Evolutionary conservation across 179 eudicot species (phyloP), one percentile per base, ranked within the genome.

Genomic region (Sideroxylon spinosum): DNA sequence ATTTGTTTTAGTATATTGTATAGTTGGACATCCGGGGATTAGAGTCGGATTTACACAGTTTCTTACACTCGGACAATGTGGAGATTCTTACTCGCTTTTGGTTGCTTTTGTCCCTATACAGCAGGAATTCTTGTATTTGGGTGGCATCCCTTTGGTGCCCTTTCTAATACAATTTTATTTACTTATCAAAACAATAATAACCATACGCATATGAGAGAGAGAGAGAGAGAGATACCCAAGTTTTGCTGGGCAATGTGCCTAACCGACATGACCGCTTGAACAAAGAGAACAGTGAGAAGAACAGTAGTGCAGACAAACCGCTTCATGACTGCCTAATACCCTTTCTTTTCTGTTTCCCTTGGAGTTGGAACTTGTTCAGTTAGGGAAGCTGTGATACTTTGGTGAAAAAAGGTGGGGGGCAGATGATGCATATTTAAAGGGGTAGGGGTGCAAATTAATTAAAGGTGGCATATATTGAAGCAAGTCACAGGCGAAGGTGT

Each of bases 401-500:
- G 56, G 65, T 76, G 50, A 49, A 63, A 10, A 26, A 25, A 59
- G 62, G 1, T 5, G 17, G 22, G 22, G 37, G 37, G 9, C 0
- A 17, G n/a, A 0, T 50, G 0, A 0, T 26, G 6, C 7, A 12
- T 44, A 67, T 65, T 49, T 65, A 66, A 4, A 64, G 26, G 22
- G 28, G 26, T 19, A 14, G 32, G 5, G 66, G 22, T 16, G 64
- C 25, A 53, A 77, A 50, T 5, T 63, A 78, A 82, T 79, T 28
- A 72, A 83, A 73, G 76, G 67, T 78, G 65, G 14, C 74, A 19
- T 9, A 61, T 56, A 90, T 90, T 90, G 87, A 91, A 87, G 85
- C 88, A 85, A 87, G 84, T 91, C 96, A 90, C 96, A 89, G 79
- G 86, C 78, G 82, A 82, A 44, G 22, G 78, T 74, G 74, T 44